Conservation (phyloP, 1,139 yeast genomes). For the Arxiozyma heterogenica region DNA sequence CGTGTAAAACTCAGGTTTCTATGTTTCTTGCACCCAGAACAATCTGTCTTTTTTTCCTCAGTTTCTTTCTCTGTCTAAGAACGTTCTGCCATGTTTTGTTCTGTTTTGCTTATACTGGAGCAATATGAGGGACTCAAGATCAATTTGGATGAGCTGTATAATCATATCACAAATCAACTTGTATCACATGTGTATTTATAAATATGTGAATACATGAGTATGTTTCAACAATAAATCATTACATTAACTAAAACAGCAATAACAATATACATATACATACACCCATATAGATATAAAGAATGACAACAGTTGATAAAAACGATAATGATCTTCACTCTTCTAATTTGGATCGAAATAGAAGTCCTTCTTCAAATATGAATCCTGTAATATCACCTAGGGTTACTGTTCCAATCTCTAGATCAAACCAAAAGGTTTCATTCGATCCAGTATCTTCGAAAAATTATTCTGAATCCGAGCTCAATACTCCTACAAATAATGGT, state of each 20-base stretch:
- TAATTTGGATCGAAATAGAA: constrained; percentile 4
- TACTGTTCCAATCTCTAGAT: not conserved
- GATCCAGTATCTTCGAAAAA: not conserved
- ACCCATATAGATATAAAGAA: not conserved
- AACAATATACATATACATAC: not conserved
- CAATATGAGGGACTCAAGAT: no score
- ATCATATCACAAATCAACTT: no score
- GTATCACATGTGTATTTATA: no score
- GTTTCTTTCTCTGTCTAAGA: no score
- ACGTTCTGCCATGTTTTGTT: no score
- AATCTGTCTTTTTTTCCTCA: no score
- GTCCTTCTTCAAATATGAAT: not conserved
- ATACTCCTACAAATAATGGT: not conserved
- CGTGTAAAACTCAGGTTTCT: no score
- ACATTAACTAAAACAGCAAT: no score
- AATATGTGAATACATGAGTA: no score
- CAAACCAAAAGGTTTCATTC: not conserved
- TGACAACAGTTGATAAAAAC: not conserved
- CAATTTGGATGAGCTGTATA: no score
- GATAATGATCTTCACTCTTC: not conserved
- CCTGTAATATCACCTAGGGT: not conserved
- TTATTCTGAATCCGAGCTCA: not conserved
- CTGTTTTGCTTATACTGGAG: no score
- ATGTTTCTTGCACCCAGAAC: no score
- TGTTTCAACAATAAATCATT: not conserved